Conservation (phyloP, 305 asterid genomes). For the Solanum aculeatissimum region DNA sequence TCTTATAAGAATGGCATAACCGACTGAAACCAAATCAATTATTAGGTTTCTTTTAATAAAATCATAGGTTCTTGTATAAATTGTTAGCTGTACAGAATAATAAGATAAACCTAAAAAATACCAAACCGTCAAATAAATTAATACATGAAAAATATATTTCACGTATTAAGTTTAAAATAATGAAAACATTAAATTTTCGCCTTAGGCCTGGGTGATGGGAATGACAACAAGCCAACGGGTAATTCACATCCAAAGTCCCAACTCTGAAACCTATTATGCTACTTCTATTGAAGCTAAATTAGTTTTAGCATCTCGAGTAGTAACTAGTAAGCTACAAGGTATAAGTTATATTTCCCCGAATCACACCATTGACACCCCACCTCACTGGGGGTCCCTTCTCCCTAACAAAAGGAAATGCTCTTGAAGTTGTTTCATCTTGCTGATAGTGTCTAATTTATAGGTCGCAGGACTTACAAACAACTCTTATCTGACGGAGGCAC, state of each 20-base stretch:
- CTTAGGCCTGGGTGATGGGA: neutral
- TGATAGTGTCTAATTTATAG: conserved; percentile 24
- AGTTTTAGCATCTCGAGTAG: neutral
- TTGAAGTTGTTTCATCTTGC: neutral
- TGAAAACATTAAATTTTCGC: neutral
- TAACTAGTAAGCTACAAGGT: neutral
- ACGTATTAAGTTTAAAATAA: neutral
- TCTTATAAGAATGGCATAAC: neutral
- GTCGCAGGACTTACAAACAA: conserved; percentile 94
- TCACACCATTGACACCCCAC: neutral
- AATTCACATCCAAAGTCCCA: neutral
- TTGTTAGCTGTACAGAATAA: neutral
- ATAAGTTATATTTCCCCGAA: neutral
- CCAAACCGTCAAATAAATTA: neutral
- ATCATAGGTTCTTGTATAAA: neutral
- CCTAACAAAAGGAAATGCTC: neutral
- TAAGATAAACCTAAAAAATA: too few relatives aligned
- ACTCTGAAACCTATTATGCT: neutral
- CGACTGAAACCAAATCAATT: neutral
- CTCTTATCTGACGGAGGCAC: conserved; percentile 65
- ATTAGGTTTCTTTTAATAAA: neutral
- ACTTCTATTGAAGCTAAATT: neutral
- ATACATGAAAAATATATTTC: neutral
- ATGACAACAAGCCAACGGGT: neutral
- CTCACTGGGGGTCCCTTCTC: neutral